Evolutionary conservation across 202 grass and related monocot species (phyloP), one percentile per base, ranked within the genome.

Genomic region (Carex sylvatica): DNA sequence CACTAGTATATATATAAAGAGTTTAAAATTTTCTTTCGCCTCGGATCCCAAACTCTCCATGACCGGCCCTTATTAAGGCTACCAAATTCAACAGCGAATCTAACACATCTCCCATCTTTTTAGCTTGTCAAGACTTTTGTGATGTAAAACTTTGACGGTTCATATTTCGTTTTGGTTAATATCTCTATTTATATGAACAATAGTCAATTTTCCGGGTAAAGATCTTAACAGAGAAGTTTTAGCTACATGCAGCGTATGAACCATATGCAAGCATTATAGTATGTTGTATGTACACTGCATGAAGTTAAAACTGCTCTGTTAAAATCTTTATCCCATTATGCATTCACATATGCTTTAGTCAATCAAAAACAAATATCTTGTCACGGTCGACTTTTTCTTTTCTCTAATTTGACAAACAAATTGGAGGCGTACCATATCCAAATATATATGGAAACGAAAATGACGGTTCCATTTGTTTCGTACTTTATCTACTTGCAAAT

Each of bases 371-470:
- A 35, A 35, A 35, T 35, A 35, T 35, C 33, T 35, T 35, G 33
- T 35, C 33, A 35, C 33, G 33, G 33, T 35, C 33, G 33, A 35
- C 33, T 35, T 35, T 35, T 35, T 4, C 33, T 35, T 35, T 35
- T 24, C 3, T 58, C 18, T 35, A 76, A n/a, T 58, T 76, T 35
- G 73, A 54, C 52, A 52, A 58, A 76, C 9, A 56, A 9, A 58
- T 71, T 23, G 36, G 61, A 81, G 36, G 42, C 33, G 78, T 30
- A 63, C 10, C 60, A 7, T 65, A 81, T 81, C 60, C 56, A 81
- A 31, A 46, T 30, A 81, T 81, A 65, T 65, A 0, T 65, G 61
- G 78, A 65, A 47, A 16, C 2, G 60, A 65, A 62, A 81, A 16
- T 30, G 78, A 81, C 30, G 58, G 73, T 58, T 28, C n/a, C 36